A percentile compares a stretch with the other conserved stretches of the same genome.
Conservation (phyloP, 352 stramenopile species). For the Phytopythium mirpurense region DNA sequence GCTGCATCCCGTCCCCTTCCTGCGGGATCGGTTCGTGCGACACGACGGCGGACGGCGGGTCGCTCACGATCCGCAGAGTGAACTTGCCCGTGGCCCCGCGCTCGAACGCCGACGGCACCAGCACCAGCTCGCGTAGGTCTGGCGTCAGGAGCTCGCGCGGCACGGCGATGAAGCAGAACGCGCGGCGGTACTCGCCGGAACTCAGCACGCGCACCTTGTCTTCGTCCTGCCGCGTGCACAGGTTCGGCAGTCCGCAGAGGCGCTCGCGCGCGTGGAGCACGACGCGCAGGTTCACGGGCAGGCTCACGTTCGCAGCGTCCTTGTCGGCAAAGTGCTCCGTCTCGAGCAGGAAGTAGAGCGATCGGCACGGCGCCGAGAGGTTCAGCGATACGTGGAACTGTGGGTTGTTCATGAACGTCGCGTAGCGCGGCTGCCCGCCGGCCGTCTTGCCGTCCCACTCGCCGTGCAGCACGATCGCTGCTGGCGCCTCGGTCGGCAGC, state of each 20-base stretch:
- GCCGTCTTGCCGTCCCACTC: conserved; percentile 38
- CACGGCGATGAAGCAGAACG: conserved; percentile 72
- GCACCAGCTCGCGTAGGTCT: conserved; percentile 34
- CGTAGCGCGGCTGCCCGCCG: conserved; percentile 62
- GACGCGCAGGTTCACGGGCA: conserved; percentile 66
- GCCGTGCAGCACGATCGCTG: conserved; percentile 35
- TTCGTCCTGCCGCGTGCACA: conserved; percentile 1
- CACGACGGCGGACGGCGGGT: conserved; percentile 35
- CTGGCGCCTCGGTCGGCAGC: conserved; percentile 26
- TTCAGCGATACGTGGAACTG: conserved; percentile 57
- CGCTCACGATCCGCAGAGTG: conserved; percentile 49
- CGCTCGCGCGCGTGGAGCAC: conserved; percentile 44
- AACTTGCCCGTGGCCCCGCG: conserved; percentile 34
- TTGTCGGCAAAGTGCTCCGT: conserved; percentile 36
- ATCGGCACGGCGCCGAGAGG: conserved; percentile 22
- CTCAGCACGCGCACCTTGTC: conserved; percentile 34
- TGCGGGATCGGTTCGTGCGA: conserved; percentile 28
- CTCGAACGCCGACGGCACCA: conserved; percentile 80
- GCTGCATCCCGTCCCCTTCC: conserved; percentile 53
- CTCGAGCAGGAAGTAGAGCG: conserved; percentile 59
- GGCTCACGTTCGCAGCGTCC: conserved; percentile 15
- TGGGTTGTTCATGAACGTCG: conserved; percentile 79
- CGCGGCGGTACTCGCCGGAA: conserved; percentile 72
- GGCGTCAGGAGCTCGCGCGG: conserved; percentile 17
- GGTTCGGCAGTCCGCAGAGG: conserved; percentile 37